Base-by-base conservation (phyloP, 306 rosid genomes). In the Vigna mungo region DNA sequence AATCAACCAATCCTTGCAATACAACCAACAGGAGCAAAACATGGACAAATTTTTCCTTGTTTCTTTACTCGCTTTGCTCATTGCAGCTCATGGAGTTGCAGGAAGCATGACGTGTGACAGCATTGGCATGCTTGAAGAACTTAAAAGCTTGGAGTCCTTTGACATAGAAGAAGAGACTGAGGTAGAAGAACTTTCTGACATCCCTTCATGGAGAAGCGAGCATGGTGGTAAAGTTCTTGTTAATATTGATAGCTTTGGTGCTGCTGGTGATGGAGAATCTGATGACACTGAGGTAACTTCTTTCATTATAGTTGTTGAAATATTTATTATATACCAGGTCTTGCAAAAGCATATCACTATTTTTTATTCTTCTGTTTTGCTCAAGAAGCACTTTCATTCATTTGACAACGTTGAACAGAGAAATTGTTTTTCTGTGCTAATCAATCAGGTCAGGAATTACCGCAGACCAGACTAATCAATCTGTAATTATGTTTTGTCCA, bases 181-280 rank as follows among this genome's bases (percentile, higher is more conserved):
- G 66, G 80, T 66, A 32, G 89, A 90, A 32, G 89, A 90, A 49
- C 44, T 72, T 39, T 91, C 86, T 11, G 81, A 84, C 25, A 84
- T 86, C 25, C 90, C 96, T 4, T 78, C 94, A n/a, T 91, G 96
- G 98, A 88, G 63, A 59, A 93, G 93, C 16, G 89, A 91, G 71
- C 97, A 89, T 0, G 98, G 97, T 12, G 87, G 92, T 63, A 93
- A 89, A 82, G 88, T 89, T 92, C 96, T 96, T 67, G 98, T 93
- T 69, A 93, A 93, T 71, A 89, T 96, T 63, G 99, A 96, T 83
- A 89, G 97, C 88, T 90, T 92, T 58, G 93, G 90, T 18, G 97
- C 99, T 13, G 88, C 75, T 83, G 99, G 97, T 78, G 84, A 90
- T 77, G 93, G 96, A 83, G 86, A 87, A 89, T 81, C 90, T 80